phyloP scores from a whole-genome alignment of 2,329 filamentous ascomycete genomes.

The Cadophora luteo-olivacea region DNA sequence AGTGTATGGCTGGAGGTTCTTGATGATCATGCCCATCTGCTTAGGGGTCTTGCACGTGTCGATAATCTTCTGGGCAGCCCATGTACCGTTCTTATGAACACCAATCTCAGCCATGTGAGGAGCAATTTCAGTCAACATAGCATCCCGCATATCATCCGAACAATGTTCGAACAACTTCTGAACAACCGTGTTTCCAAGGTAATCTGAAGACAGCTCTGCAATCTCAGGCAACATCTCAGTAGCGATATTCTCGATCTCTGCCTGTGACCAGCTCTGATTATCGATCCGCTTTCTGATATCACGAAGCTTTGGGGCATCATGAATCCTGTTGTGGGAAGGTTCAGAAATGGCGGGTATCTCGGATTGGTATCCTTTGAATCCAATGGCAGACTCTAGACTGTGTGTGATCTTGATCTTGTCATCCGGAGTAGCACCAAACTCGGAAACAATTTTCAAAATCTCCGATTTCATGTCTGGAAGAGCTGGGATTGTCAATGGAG shows the following conservation, averaged over 20 bases:
- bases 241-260: constrained; percentile 92
- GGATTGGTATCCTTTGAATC: constrained; percentile 72
- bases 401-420: constrained; percentile 75
- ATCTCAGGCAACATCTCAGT: constrained; percentile 96
- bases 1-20: constrained; percentile 83
- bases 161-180: constrained; percentile 98
- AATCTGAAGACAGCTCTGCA: constrained; percentile 92
- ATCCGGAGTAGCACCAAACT: constrained; percentile 85
- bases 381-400: constrained; percentile 78
- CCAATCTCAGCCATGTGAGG: constrained; percentile 96
- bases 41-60: constrained; percentile 64
- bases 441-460: constrained; percentile 83
- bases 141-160: constrained; percentile 86
- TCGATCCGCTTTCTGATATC: constrained; percentile 98
- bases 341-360: constrained; percentile 92
- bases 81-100: constrained; percentile 98
- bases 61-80: constrained; percentile 99
- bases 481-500: constrained; percentile 71
- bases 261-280: constrained; percentile 83
- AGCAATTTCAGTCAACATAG: constrained; percentile 87
- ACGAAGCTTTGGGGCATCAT: constrained; percentile 91
- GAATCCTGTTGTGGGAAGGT: constrained; percentile 84
- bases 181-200: constrained; percentile 98
- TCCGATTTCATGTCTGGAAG: constrained; percentile 81
- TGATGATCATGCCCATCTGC: constrained; percentile 85